Evolutionary conservation across 2,329 filamentous ascomycete genomes (phyloP), one percentile per base, ranked within the genome.

Genomic region (Aspergillus floridensis): DNA sequence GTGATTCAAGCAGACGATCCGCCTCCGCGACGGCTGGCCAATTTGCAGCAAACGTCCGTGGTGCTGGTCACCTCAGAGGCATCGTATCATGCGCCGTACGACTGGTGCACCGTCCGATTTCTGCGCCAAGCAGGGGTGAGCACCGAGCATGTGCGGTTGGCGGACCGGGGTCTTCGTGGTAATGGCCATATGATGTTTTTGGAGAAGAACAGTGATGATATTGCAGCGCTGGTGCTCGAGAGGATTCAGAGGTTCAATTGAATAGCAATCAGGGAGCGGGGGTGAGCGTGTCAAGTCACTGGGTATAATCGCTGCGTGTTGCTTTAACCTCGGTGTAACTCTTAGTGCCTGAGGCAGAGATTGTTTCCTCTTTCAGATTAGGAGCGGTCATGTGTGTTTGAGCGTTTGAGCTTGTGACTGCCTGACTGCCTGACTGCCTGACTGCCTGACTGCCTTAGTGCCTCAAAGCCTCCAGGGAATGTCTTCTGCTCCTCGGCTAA

Each of bases 61-160:
- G 69, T 83, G 1, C 61, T 86, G 16, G 65, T 85, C 26, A 86
- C 83, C 0, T 74, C 75, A 0, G 80, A 86, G 58, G 80, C 84
- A 3, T 82, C 81, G 54, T 79, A 77, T n/a, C 85, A 87, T 68
- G 72, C 75, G 2, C 69, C 74, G 10, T 87, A 82, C 60, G 85
- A 88, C 63, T 80, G 82, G 69, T 84, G 82, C 38, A 84, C 81
- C 0, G 78, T 81, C 1, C 61, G 70, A 12, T 87, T 81, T 66
- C 66, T 87, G 66, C 65, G 70, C 55, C 84, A 87, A 66, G 82
- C 80, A 2, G 83, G 84, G 0, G 76, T 81, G 1, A 16, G 58
- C 21, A 75, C 78, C 1, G 73, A 81, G 2, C 79, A 78, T 71
- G 63, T 83, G 38, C 71, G 76, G 53, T 72, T 86, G 49, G 77